A percentile compares a stretch with the other conserved stretches of the same genome.
Evolutionary conservation across 31 red algal species (phyloP).

Genomic region (Asparagopsis taxiformis): DNA sequence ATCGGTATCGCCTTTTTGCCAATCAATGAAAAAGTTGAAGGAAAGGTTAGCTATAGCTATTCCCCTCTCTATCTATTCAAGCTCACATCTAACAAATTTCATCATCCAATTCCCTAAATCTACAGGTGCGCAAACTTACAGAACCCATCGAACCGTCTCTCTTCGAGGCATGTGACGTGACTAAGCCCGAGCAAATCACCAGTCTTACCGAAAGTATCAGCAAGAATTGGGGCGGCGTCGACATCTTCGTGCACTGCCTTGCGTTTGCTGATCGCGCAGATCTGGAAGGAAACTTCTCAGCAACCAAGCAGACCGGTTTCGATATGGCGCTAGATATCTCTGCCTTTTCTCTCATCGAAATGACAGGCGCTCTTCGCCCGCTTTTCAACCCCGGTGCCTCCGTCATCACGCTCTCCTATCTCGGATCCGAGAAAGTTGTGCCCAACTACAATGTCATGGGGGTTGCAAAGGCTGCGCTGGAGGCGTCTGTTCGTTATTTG

Average conservation of each 20-base stretch:
- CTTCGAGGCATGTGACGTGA: constrained; percentile 81
- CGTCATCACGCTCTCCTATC: constrained; percentile 85
- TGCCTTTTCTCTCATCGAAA: constrained; percentile 85
- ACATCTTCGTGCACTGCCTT: constrained; percentile 96
- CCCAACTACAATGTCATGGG: constrained; percentile 99
- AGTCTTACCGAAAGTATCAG: constrained; percentile 36
- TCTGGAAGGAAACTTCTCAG: constrained; percentile 83
- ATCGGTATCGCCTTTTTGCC: constrained; percentile 91
- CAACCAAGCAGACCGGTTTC: constrained; percentile 76
- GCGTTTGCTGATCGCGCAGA: constrained; percentile 92
- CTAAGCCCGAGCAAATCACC: constrained; percentile 63
- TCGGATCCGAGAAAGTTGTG: constrained; percentile 84
- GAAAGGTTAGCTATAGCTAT: constrained; percentile 65
- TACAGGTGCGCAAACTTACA: constrained; percentile 35
- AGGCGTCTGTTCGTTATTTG: constrained; percentile 85
- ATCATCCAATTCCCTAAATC: too few species aligned
- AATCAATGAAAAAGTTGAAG: constrained; percentile 80
- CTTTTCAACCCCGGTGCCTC: constrained; percentile 68
- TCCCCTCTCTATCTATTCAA: too few species aligned
- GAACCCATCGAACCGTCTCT: constrained; percentile 64
- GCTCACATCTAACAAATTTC: too few species aligned
- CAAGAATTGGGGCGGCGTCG: constrained; percentile 83
- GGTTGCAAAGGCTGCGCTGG: constrained; percentile 96
- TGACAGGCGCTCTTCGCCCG: constrained; percentile 66
- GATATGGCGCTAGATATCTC: constrained; percentile 75